Percentiles rank a stretch among this genome's conserved stretches.
These are phyloP conservation scores for Penicillium expansum DNA, from an alignment of 2,329 filamentous ascomycete genomes.

Conservation along the genomic window DNA sequence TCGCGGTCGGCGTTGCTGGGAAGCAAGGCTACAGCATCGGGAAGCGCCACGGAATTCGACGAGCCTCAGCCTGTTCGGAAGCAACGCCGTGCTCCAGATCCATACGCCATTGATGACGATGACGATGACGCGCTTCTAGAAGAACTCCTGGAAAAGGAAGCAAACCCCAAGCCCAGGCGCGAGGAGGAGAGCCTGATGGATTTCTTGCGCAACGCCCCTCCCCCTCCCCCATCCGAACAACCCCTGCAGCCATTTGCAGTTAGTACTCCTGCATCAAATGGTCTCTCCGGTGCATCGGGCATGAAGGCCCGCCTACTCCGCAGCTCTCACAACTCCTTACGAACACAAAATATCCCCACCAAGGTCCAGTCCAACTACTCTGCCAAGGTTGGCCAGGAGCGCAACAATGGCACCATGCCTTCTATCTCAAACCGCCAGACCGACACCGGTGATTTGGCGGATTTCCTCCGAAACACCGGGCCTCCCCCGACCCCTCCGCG, in stretches of 20 bases:
- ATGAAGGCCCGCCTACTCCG: constrained; percentile 40
- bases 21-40: constrained; percentile 15
- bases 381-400: constrained; percentile 38
- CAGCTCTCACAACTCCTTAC: constrained; percentile 33
- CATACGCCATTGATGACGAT: constrained; percentile 80
- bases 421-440: constrained; percentile 30
- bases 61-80: constrained; percentile 58
- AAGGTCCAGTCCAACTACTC: constrained; percentile 37
- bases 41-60: constrained; percentile 10
- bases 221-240: constrained; percentile 39
- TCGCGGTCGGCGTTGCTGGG: constrained; percentile 69
- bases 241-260: constrained; percentile 32
- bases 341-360: constrained; percentile 34
- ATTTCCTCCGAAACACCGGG: constrained; percentile 68
- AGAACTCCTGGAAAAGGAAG: constrained; percentile 15
- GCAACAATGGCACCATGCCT: constrained; percentile 27
- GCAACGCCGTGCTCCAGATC: constrained; percentile 75
- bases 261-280: constrained; percentile 16
- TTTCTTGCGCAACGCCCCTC: constrained; percentile 48
- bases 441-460: constrained; percentile 66
- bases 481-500: constrained; percentile 51
- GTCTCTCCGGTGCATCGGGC: constrained; percentile 19
- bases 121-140: constrained; percentile 61
- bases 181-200: constrained; percentile 50
- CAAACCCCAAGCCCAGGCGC: constrained; percentile 32